Evolutionary conservation across 2,329 filamentous ascomycete species (phyloP), one percentile per base, ranked within the genome.

Genomic region (Arachnomyces sp.): DNA sequence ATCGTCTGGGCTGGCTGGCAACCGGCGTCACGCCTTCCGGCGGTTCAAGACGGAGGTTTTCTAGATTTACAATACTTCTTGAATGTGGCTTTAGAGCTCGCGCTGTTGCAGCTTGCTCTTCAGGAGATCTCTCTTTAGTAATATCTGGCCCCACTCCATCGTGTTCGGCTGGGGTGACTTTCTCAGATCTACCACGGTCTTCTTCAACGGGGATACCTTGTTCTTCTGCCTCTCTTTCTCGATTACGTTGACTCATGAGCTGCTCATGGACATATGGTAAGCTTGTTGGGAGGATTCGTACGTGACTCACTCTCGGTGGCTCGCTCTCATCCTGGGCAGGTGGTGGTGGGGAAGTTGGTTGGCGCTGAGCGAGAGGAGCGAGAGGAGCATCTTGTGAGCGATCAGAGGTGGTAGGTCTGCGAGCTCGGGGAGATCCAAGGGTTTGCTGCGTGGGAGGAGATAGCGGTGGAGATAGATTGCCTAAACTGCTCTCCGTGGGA

Each of bases 281-380:
- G 62, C 88, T 95, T 49, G 85, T 94, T 3, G 92, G 89, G 8
- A 98, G 69, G 36, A 98, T 86, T 45, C 86, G 86, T 38, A 98
- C 85, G 50, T 93, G 94, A 63, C 83, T 94, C 36, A 84, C 71
- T 44, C 84, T 77, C 2, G 25, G 20, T 25, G 20, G 20, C 20
- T 25, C 20, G 9, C 9, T 25, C 9, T 25, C 20, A 25, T 25
- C 20, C 11, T 43, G 38, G 7, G 38, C 33, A 2, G 43, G 41
- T 9, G 39, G 20, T 6, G 39, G 16, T 16, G 33, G 7, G 12
- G 28, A n/a, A 15, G 38, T 15, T 7, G 32, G 31, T 30, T 36
- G 45, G 15, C 50, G 50, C 2, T 43, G 39, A 28, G 53, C 50
- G 28, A 52, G 45, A 5, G 48, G 45, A 2, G 49, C 43, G 4